phyloP scores from a whole-genome alignment of 2,329 filamentous ascomycete genomes.

The Xylariales sp. region DNA sequence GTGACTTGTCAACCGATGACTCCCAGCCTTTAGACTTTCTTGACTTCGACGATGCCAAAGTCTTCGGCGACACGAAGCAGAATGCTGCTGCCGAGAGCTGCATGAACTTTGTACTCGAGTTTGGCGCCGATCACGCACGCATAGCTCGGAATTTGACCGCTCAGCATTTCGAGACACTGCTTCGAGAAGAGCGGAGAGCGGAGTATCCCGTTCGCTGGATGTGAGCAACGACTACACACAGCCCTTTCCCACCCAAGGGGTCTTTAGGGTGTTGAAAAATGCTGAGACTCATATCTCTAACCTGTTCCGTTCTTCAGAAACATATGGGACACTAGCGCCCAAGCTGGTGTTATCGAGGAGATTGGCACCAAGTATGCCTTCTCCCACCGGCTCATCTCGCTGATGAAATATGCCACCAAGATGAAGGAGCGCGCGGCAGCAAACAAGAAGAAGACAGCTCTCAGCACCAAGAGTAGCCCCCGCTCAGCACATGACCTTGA shows the following conservation, averaged over 20 bases:
- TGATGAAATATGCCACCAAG: constrained; percentile 47
- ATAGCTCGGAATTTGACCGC: constrained; percentile 50
- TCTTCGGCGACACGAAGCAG: constrained; percentile 39
- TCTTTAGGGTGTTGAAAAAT: too few relatives aligned
- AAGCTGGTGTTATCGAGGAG: constrained; percentile 47
- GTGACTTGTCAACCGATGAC: constrained; percentile 7
- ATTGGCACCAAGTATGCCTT: constrained; percentile 63
- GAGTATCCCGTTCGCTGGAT: constrained; percentile 61
- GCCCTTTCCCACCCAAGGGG: constrained; percentile 7
- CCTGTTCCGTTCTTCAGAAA: constrained; percentile 41
- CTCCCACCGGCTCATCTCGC: constrained; percentile 58
- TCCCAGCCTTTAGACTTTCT: constrained; percentile 28
- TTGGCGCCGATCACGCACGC: constrained; percentile 49
- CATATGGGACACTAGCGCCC: constrained; percentile 63
- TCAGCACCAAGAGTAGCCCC: background rate
- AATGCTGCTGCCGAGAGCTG: constrained; percentile 35
- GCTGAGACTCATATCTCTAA: background rate
- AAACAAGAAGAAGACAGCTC: constrained; percentile 4
- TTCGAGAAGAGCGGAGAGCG: constrained; percentile 24
- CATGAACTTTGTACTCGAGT: constrained; percentile 62
- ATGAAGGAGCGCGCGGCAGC: constrained; percentile 7
- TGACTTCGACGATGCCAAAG: constrained; percentile 47
- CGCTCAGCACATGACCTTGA: constrained; percentile 13
- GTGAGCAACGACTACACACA: constrained; percentile 33
- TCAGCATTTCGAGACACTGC: constrained; percentile 28